Evolutionary conservation across 768 basidiomycete species (phyloP).

Genomic region (Mrakia hoshinonis): DNA sequence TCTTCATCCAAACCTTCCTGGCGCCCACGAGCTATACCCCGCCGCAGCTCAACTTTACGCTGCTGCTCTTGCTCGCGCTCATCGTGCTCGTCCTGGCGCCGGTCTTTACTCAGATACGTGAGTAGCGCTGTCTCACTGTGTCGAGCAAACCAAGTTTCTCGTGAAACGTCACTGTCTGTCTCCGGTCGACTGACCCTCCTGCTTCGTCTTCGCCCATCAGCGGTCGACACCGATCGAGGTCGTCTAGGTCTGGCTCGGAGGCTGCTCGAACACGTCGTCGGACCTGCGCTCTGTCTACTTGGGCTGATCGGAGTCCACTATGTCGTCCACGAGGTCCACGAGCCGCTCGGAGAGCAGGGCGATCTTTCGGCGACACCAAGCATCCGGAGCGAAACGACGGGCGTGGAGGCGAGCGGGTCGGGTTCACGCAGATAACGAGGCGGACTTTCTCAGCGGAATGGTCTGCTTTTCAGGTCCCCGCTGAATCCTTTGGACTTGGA

Average conservation of each 20-base stretch:
- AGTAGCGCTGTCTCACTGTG: not conserved
- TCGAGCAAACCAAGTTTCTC: too few relatives aligned
- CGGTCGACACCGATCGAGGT: conserved; percentile 24
- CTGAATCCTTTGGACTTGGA: too few relatives aligned
- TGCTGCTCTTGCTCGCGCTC: conserved; percentile 19
- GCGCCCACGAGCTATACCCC: conserved; percentile 9
- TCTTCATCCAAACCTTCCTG: conserved; percentile 8
- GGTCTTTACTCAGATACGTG: conserved; percentile 19
- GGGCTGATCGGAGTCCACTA: conserved; percentile 17
- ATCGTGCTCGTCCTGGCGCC: conserved; percentile 27
- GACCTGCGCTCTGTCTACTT: not conserved
- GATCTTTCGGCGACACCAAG: conserved; percentile 6
- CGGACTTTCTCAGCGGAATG: too few relatives aligned
- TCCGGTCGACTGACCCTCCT: not conserved
- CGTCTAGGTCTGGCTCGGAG: conserved; percentile 17
- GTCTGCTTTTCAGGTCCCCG: too few relatives aligned
- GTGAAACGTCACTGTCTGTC: too few relatives aligned
- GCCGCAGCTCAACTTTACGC: conserved; percentile 17
- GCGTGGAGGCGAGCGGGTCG: not conserved
- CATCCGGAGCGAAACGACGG: conserved; percentile 1
- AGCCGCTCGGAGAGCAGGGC: not conserved
- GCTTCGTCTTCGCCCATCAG: not conserved
- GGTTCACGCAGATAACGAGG: not conserved
- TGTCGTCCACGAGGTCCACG: conserved; percentile 12
- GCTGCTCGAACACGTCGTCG: conserved; percentile 16